Base-by-base conservation (phyloP, 2,329 filamentous ascomycete genomes). In the Hypoxylon sp. region DNA sequence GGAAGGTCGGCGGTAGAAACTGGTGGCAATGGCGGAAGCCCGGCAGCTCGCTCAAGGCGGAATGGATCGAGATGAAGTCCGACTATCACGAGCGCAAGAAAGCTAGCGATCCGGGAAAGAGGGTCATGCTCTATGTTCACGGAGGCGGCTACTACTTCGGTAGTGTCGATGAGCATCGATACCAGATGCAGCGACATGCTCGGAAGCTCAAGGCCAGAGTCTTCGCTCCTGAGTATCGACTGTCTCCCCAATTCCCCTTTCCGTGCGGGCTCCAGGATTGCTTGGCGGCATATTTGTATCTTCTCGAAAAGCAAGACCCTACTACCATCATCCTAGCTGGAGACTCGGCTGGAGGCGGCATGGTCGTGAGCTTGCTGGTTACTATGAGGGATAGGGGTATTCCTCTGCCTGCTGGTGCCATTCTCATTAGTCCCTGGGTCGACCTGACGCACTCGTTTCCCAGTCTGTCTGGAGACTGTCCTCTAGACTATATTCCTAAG, bases 71-170 rank as follows among this genome's bases (percentile, higher is more conserved):
- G 82, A 97, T 97, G 94, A 89, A 87, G 69, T 84, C 88, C 53
- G 91, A 98, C 76, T 90, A 92, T 73, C 82, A 90, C 63, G 88
- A 91, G 73, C 87, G 92, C 59, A 89, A 89, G 75, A 86, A 85
- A 72, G 79, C 80, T 0, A 80, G 79, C 15, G 85, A 87, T 50
- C 83, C 84, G 20, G 85, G 86, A 17, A 89, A 88, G 69, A 88
- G 93, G 54, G 88, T 97, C 60, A 97, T 98, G 87, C 81, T 99
- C 22, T 98, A 98, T 78, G 84, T 98, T 20, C 95, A 98, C 74
- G 95, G 95, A 13, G 94, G 94, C 6, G 94, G 91, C 19, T 98
- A 97, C 79, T 99, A 90, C 79, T 98, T 99, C 75, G 94, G 95
- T 13, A 96, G 93, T 71, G 90, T 97, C 37, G 94, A 97, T 74